phyloP scores from a whole-genome alignment of 257 asterid genomes.

The Lantana camara region DNA sequence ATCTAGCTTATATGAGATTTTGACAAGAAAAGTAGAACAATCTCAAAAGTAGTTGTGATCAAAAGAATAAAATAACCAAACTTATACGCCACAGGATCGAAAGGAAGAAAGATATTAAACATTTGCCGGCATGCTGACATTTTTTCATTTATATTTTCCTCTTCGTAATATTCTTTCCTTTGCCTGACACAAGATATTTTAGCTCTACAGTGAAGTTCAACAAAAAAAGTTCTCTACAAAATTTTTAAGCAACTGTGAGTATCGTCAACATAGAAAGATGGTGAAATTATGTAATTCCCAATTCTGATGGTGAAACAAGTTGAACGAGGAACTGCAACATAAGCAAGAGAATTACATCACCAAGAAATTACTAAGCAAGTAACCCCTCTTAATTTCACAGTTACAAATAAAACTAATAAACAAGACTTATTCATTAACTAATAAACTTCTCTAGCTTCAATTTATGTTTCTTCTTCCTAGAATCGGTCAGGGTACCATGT shows the following conservation, averaged over 20 bases:
- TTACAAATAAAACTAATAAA: too few relatives aligned
- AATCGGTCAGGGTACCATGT: too few relatives aligned
- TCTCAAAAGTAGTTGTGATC: conserved; percentile 1
- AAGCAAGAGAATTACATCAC: not conserved
- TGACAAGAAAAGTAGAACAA: not conserved
- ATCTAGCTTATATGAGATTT: conserved; percentile 25
- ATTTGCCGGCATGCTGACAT: conserved; percentile 91
- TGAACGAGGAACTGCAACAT: conserved; percentile 12
- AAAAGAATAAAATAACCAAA: conserved; percentile 27
- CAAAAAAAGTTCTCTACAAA: not conserved
- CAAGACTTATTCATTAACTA: too few relatives aligned
- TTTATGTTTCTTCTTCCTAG: too few relatives aligned
- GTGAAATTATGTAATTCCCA: not conserved
- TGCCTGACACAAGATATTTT: conserved; percentile 49
- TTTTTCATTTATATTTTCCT: conserved; percentile 75
- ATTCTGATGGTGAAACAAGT: conserved; percentile 11
- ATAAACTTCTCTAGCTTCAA: too few relatives aligned
- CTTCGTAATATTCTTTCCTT: conserved; percentile 85
- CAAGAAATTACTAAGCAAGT: too few relatives aligned
- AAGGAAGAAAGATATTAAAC: conserved; percentile 96
- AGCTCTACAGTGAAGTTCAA: conserved; percentile 23
- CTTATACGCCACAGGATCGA: conserved; percentile 98
- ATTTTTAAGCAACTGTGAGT: not conserved
- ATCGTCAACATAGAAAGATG: not conserved
- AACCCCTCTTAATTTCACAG: too few relatives aligned